phyloP scores from a whole-genome alignment of 208 protist species.

The Leishmania guyanensis region DNA sequence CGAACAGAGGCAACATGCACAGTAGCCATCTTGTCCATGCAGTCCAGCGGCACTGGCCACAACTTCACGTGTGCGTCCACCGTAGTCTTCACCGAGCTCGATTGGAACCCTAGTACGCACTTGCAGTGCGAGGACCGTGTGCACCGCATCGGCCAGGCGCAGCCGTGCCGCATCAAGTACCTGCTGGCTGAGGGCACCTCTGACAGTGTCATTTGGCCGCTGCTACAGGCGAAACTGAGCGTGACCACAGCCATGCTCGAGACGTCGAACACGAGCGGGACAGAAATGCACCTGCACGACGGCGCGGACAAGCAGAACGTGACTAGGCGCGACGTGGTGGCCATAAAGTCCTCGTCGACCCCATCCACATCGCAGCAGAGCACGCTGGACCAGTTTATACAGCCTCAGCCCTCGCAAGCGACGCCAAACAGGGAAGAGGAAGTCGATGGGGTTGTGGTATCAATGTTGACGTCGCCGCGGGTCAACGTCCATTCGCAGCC shows the following conservation, averaged over 20 bases:
- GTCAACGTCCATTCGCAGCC: background rate
- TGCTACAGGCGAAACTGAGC: slow-evolving; percentile 85
- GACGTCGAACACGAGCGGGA: slow-evolving; percentile 27
- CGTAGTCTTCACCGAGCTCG: slow-evolving; percentile 97
- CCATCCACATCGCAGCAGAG: slow-evolving; percentile 34
- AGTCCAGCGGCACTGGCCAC: slow-evolving; percentile 95
- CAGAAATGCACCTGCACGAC: slow-evolving; percentile 33
- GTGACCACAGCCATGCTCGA: slow-evolving; percentile 85
- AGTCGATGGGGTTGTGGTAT: background rate
- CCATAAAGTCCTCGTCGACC: slow-evolving; percentile 6
- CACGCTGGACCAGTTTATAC: slow-evolving; percentile 59
- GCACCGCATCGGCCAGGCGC: slow-evolving; percentile 95
- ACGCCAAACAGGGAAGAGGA: background rate
- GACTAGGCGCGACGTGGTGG: slow-evolving; percentile 40
- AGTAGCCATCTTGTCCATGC: slow-evolving; percentile 93
- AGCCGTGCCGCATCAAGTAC: slow-evolving; percentile 93
- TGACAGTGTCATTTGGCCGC: slow-evolving; percentile 91
- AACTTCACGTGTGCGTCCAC: slow-evolving; percentile 94
- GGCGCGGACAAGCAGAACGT: slow-evolving; percentile 49
- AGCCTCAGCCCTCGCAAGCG: slow-evolving; percentile 5
- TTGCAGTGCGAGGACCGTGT: slow-evolving; percentile 97
- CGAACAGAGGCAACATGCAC: slow-evolving; percentile 61
- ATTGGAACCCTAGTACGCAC: slow-evolving; percentile 97
- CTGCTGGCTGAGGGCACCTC: slow-evolving; percentile 91
- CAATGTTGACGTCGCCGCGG: background rate